phyloP scores from a whole-genome alignment of 257 asterid genomes.

The Primulina tabacum region DNA sequence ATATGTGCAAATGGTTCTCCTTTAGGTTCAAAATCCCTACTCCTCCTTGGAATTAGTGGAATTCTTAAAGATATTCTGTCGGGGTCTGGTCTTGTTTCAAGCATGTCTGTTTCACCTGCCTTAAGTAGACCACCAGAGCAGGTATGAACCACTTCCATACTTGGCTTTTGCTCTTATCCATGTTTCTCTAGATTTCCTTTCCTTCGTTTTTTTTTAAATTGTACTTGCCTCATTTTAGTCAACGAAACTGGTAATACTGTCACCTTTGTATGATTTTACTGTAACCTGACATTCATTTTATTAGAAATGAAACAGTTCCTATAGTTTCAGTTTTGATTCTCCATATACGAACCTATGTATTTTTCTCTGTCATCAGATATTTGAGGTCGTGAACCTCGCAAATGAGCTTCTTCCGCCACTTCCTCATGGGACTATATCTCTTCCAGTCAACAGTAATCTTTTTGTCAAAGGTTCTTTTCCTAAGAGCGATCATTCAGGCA shows the following conservation, averaged over 20 bases:
- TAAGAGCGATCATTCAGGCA: conserved; percentile 59
- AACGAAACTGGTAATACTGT: not conserved
- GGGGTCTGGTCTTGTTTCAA: conserved; percentile 81
- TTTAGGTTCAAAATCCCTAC: conserved; percentile 78
- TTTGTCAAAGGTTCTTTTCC: conserved; percentile 55
- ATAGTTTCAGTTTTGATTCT: not conserved
- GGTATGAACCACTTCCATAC: conserved; percentile 41
- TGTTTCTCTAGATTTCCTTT: conserved; percentile 7
- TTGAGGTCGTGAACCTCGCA: conserved; percentile 97
- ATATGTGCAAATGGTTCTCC: conserved; percentile 95
- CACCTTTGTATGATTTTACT: not conserved
- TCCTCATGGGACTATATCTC: conserved; percentile 89
- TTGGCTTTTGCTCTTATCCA: conserved; percentile 14
- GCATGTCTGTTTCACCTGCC: conserved; percentile 88
- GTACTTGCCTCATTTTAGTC: not conserved
- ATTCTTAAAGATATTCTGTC: conserved; percentile 84
- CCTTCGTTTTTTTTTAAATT: not conserved
- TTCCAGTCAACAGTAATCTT: conserved; percentile 64
- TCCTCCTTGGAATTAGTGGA: conserved; percentile 89
- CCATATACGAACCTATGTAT: not conserved
- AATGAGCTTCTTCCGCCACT: conserved; percentile 97
- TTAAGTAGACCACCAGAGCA: conserved; percentile 94
- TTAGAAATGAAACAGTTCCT: not conserved
- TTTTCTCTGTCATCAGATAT: conserved; percentile 46
- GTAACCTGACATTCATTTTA: not conserved